These are phyloP conservation scores for Fusarium pilosicola DNA, from an alignment of 2,329 filamentous ascomycete genomes.

Conservation along the genomic window DNA sequence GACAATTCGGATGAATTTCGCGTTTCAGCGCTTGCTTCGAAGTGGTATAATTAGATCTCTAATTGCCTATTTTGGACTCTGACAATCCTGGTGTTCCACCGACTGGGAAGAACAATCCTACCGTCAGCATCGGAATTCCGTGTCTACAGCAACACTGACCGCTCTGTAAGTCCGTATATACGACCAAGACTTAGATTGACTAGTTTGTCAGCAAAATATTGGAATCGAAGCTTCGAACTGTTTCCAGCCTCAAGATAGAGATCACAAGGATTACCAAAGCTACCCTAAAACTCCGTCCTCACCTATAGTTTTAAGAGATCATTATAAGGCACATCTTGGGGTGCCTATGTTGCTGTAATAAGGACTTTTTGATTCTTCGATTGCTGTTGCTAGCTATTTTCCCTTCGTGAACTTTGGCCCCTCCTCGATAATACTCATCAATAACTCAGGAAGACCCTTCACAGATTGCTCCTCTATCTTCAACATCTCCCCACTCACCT, in stretches of 20 bases:
- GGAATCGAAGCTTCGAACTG: neutral
- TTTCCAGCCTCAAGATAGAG: neutral
- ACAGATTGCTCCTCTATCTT: neutral
- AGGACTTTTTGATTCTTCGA: neutral
- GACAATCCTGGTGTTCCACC: neutral
- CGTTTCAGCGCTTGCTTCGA: neutral
- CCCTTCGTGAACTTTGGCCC: neutral
- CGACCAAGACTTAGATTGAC: neutral
- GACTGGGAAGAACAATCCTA: neutral
- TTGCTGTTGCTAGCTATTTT: neutral
- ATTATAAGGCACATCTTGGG: neutral
- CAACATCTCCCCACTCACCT: neutral
- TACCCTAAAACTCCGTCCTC: neutral
- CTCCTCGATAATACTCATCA: constrained; percentile 4
- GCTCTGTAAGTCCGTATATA: neutral
- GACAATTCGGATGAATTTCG: neutral
- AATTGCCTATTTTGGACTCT: constrained; percentile 23
- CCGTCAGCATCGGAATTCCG: neutral
- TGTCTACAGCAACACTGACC: neutral
- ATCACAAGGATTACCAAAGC: neutral
- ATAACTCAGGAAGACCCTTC: neutral
- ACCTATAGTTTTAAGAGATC: no score
- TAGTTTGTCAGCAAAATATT: neutral
- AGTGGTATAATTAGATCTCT: constrained; percentile 10
- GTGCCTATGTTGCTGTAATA: neutral